phyloP scores from a whole-genome alignment of 2,329 filamentous ascomycete genomes.

The Fusarium albidum region DNA sequence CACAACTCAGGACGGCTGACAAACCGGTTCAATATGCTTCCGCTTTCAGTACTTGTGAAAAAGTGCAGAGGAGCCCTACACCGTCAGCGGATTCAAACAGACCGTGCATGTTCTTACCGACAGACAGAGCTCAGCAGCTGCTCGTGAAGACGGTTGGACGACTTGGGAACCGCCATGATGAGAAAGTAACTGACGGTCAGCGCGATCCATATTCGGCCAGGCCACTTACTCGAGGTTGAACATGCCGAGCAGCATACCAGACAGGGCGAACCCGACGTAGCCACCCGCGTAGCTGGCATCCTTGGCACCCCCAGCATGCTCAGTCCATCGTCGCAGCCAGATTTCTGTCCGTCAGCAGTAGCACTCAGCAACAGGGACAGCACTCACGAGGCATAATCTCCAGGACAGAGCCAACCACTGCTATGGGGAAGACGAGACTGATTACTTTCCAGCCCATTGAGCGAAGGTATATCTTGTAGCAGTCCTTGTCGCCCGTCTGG shows the following conservation, averaged over 20 bases:
- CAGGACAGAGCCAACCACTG: conserved; percentile 18
- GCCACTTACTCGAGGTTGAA: conserved; percentile 19
- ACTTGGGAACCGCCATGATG: conserved; percentile 33
- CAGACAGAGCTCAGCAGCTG: conserved; percentile 34
- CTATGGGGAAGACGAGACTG: conserved; percentile 19
- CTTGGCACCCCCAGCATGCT: conserved; percentile 31
- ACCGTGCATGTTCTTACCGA: neutral
- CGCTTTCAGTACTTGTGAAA: conserved; percentile 51
- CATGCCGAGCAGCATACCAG: conserved; percentile 22
- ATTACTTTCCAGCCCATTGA: conserved; percentile 38
- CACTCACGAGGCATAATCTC: conserved; percentile 39
- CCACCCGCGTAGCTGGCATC: conserved; percentile 33
- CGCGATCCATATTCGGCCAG: accelerated
- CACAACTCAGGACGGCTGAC: conserved; percentile 1
- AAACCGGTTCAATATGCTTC: conserved; percentile 51
- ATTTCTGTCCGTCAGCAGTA: conserved; percentile 28
- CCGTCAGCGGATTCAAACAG: neutral
- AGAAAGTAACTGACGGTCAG: conserved; percentile 34
- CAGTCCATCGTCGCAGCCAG: conserved; percentile 40
- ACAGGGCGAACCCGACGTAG: conserved; percentile 34
- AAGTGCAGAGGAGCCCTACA: conserved; percentile 50
- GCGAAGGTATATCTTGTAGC: conserved; percentile 41
- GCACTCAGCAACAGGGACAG: accelerated
- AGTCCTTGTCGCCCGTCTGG: conserved; percentile 41
- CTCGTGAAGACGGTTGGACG: conserved; percentile 34